Base-by-base conservation (phyloP, 1,284 basidiomycete genomes). In the Entoloma clypeatum region DNA sequence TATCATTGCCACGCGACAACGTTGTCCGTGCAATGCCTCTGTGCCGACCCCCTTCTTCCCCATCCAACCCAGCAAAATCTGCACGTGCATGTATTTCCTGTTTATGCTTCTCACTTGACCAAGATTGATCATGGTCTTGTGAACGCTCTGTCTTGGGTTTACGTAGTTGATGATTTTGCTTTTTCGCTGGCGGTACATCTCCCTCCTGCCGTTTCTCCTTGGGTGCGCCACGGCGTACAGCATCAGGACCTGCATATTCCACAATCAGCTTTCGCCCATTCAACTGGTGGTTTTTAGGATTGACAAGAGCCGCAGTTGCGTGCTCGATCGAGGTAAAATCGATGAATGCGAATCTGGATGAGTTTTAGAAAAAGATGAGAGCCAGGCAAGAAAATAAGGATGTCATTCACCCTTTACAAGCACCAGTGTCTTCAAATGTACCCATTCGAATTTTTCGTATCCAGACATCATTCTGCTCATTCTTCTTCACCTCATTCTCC, bases 371-470 rank as follows among this genome's bases (percentile, higher is more conserved):
- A 26, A 27, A 18, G 27, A 40, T 18, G 30, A 39, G 22, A 16
- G 22, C 27, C 25, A 19, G 22, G 24, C 27, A 13, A 7, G 17
- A 28, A 16, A 13, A 28, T 19, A 26, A 10, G 30, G 24, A 32
- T 21, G 16, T 27, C 17, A 63, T 75, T 50, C 59, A 96, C 89
- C 95, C 95, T 75, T 98, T 99, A 66, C 95, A 98, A 48, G 83
- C 71, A 5, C 92, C 92, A 40, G 79, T 87, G 61, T 98, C 95
- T 61, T 98, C 92, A 53, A 99, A 99, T 11, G 92, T 93, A 2
- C 92, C 93, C 74, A 99, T 75, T 3, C 95, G 81, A 19, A 98
- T 72, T 60, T 93, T 93, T 48, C 89, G 78, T 64, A 98, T 81
- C 62, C 92, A 93, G 38, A 63, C 62, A 48, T 76, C 74, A 31